Percentiles rank a stretch among this genome's conserved stretches.
Conservation (phyloP, 805 yeast species). For the Wickerhamomyces xylosicus region DNA sequence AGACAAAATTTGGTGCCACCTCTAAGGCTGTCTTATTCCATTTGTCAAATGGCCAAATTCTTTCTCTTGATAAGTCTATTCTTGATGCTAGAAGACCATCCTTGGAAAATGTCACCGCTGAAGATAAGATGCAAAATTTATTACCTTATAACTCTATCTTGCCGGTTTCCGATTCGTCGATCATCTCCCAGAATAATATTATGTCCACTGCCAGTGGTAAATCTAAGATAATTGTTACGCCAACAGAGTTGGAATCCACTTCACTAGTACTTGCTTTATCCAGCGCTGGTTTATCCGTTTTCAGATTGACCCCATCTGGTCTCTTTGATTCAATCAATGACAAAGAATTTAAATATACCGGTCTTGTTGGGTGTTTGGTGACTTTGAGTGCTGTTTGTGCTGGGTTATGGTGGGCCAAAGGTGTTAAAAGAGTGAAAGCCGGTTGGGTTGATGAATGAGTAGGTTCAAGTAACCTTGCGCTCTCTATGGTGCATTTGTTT, state of each 20-base stretch:
- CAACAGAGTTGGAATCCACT: background rate
- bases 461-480: background rate
- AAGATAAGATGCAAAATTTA: no score
- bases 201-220: no score
- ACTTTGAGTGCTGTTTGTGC: background rate
- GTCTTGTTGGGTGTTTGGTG: background rate
- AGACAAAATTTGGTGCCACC: slow-evolving; percentile 58
- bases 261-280: background rate
- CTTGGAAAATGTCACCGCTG: background rate
- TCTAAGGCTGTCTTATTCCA: slow-evolving; percentile 53
- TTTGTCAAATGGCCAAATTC: slow-evolving; percentile 19
- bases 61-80: background rate
- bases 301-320: background rate
- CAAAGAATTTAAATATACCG: no score
- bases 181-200: no score
- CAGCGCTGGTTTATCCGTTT: no score
- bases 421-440: no score
- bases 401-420: background rate
- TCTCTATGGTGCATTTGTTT: no score
- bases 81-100: background rate
- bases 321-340: background rate
- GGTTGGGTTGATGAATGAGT: background rate
- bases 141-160: background rate
- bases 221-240: background rate
- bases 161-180: no score